Percentiles rank a stretch among this genome's conserved stretches.
Evolutionary conservation across 352 stramenopile genomes (phyloP).

Genomic region (Phytophthora lateralis): DNA sequence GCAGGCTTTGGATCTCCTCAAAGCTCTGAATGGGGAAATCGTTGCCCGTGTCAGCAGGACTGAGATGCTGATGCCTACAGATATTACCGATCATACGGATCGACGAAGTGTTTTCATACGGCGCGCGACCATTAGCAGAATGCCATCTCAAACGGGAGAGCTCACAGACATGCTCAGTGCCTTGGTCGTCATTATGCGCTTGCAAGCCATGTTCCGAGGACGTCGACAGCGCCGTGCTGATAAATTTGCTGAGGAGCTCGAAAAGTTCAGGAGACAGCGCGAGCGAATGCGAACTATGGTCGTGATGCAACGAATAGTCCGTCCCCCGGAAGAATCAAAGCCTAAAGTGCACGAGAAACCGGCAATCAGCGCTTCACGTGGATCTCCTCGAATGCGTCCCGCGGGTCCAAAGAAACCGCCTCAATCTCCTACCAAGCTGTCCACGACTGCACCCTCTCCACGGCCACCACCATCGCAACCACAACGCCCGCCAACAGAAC

Average conservation of each 20-base stretch:
- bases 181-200: conserved; percentile 30
- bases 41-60: conserved; percentile 10
- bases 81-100: neutral
- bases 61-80: conserved; percentile 13
- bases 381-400: conserved; percentile 11
- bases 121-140: conserved; percentile 8
- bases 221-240: conserved; percentile 33
- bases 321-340: conserved; percentile 10
- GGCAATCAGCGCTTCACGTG: neutral
- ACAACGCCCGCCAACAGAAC: conserved; percentile 4
- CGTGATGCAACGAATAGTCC: conserved; percentile 33
- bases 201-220: conserved; percentile 45
- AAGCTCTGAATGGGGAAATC: conserved; percentile 57
- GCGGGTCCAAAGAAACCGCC: conserved; percentile 8
- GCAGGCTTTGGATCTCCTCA: conserved; percentile 60
- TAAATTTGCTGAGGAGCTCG: conserved; percentile 35
- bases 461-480: neutral
- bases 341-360: conserved; percentile 8
- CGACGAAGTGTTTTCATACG: conserved; percentile 9
- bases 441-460: neutral
- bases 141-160: conserved; percentile 2
- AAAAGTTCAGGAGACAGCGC: conserved; percentile 37
- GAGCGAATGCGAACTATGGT: conserved; percentile 36
- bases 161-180: conserved; percentile 29
- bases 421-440: conserved; percentile 4